These are phyloP conservation scores for Talaromyces nanjingensis DNA, from an alignment of 495 filamentous ascomycete genomes.

Conservation along the genomic window DNA sequence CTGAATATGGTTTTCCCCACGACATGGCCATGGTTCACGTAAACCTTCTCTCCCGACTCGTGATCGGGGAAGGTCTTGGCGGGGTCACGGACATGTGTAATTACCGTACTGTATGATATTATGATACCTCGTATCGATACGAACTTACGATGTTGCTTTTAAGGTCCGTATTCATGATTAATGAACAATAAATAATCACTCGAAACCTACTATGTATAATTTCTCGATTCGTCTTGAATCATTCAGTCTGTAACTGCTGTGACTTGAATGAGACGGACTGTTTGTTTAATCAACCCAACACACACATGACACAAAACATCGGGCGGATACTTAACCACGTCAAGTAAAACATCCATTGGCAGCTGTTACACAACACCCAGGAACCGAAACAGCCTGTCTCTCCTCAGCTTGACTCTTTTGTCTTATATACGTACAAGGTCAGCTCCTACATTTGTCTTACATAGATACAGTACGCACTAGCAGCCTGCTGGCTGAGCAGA, in stretches of 20 bases:
- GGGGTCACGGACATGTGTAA: neutral
- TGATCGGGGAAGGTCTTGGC: neutral
- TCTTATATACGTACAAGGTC: neutral
- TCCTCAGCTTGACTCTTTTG: neutral
- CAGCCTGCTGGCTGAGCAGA: neutral
- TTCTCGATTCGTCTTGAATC: neutral
- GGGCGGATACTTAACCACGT: neutral
- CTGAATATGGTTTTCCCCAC: neutral
- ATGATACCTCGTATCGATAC: neutral
- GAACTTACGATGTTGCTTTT: neutral
- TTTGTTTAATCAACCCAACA: neutral
- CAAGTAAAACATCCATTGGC: neutral
- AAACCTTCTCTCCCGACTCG: neutral
- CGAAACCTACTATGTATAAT: neutral
- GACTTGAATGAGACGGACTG: neutral
- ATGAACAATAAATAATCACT: neutral
- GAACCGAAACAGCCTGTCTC: slow-evolving; percentile 3
- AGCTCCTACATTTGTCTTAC: neutral
- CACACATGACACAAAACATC: neutral
- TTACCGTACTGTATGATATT: neutral
- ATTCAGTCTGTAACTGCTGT: neutral
- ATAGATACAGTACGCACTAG: neutral
- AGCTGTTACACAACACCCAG: neutral
- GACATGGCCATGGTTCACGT: neutral
- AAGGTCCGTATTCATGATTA: neutral